Base-by-base conservation (phyloP, 2,329 filamentous ascomycete genomes). In the Penicillium sp. region DNA sequence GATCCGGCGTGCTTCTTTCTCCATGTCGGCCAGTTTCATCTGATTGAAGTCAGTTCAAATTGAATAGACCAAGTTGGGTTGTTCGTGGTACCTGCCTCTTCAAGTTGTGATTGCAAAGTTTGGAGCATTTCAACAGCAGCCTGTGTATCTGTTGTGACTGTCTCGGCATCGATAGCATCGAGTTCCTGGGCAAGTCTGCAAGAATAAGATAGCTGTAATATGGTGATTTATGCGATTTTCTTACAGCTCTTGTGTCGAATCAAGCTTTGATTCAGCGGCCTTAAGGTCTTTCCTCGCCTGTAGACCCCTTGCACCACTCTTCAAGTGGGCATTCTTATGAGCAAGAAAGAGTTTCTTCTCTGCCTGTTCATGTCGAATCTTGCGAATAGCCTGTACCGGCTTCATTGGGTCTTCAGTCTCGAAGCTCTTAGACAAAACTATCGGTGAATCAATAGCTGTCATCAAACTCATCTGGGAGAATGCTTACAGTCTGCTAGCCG, bases 211-310 rank as follows among this genome's bases (percentile, higher is more conserved):
- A 31, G 45, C 8, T n/a, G 8, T 26, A 35, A 8, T 14, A 16
- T 11, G 23, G 13, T 13, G 19, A 9, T 6, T 8, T 42, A 6
- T 7, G 10, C n/a, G 25, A 11, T 8, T 50, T 64, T 26, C 79
- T 69, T 73, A 88, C 84, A 80, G 52, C 10, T 72, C 72, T 39
- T 79, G 74, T 0, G 85, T 88, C 46, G 85, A 82, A 11, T 84
- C 81, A 2, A 91, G 80, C 16, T 83, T 82, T 61, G 86, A 87
- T 68, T 96, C 91, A 27, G 87, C 83, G 4, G 83, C 83, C 50
- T 86, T 85, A 19, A 95, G 74, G 1, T 87, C 84, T 66, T 95
- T 93, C n/a, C 91, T 81, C 0, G 91, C 91, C 59, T 88, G 83
- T 80, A 89, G 77, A 0, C 92, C 92, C 43, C 91, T 78, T 1